A percentile compares a stretch with the other conserved stretches of the same genome.
Conservation (phyloP, 805 yeast genomes). For the Maudiozyma turicensis region DNA sequence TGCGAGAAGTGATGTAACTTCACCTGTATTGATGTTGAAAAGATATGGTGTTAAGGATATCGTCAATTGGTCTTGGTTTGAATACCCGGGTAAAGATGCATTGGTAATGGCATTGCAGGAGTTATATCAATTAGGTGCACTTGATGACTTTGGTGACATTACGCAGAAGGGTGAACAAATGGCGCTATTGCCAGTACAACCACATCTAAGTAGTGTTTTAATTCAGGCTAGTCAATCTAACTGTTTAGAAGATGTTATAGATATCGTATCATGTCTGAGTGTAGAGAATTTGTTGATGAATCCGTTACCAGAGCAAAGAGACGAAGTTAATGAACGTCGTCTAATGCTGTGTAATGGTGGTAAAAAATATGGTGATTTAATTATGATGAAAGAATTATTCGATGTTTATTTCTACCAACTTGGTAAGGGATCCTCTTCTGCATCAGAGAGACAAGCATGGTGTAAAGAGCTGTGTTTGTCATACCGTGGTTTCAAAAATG, state of each 20-base stretch:
- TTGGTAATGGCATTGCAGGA: slow-evolving; percentile 68
- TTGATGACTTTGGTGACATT: slow-evolving; percentile 65
- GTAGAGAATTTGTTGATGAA: slow-evolving; percentile 81
- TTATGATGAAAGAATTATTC: slow-evolving; percentile 70
- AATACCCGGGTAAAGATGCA: slow-evolving; percentile 75
- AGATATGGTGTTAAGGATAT: slow-evolving; percentile 76
- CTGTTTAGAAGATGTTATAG: slow-evolving; percentile 61
- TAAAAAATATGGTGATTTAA: slow-evolving; percentile 68
- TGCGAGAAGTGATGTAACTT: slow-evolving; percentile 71
- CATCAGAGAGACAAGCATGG: slow-evolving; percentile 66
- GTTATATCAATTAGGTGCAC: slow-evolving; percentile 67
- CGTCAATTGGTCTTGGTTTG: slow-evolving; percentile 85
- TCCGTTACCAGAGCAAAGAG: slow-evolving; percentile 72
- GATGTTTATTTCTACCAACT: slow-evolving; percentile 36
- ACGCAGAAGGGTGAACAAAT: slow-evolving; percentile 75
- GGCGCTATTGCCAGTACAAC: slow-evolving; percentile 87
- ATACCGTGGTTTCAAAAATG: slow-evolving; percentile 72
- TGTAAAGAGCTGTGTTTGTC: slow-evolving; percentile 71
- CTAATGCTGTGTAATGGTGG: slow-evolving; percentile 63
- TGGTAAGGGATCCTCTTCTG: slow-evolving; percentile 18
- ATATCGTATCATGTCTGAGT: slow-evolving; percentile 84
- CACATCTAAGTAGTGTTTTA: slow-evolving; percentile 80
- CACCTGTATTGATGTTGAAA: slow-evolving; percentile 78
- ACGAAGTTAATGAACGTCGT: slow-evolving; percentile 72
- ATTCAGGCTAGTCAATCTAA: slow-evolving; percentile 51